Conservation (phyloP, 2,329 filamentous ascomycete genomes). For the Raffaelea albimanens region DNA sequence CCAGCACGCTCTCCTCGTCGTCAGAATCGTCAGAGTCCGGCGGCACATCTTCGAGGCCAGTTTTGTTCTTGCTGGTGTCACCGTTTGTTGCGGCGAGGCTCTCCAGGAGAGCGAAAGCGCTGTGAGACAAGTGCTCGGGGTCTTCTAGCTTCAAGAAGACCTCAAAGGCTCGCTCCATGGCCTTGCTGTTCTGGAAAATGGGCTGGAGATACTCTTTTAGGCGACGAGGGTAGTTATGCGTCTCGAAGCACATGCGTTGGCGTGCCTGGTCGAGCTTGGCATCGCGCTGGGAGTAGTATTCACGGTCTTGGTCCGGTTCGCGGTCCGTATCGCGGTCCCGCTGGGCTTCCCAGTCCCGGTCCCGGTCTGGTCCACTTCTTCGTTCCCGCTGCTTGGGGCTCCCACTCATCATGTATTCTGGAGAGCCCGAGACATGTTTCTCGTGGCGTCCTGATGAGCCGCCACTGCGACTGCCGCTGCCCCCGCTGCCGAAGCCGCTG, state of each 20-base stretch:
- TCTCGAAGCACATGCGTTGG: background rate
- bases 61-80: background rate
- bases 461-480: no score
- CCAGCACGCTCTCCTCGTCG: background rate
- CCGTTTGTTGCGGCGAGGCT: constrained; percentile 5
- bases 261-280: background rate
- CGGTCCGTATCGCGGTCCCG: constrained; percentile 6
- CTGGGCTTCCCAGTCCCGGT: no score
- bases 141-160: constrained; percentile 13
- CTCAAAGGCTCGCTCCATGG: constrained; percentile 11
- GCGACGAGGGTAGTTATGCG: constrained; percentile 9
- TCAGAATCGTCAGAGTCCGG: no score
- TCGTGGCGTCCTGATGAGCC: no score
- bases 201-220: constrained; percentile 10
- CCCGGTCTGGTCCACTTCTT: constrained; percentile 6
- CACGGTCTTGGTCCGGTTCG: no score
- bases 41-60: background rate
- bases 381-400: no score
- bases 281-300: no score
- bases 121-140: constrained; percentile 11
- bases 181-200: constrained; percentile 10
- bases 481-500: no score
- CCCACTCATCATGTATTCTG: no score
- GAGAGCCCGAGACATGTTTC: no score
- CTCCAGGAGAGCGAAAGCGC: constrained; percentile 9